These are phyloP conservation scores for Castanospermum australe DNA, from an alignment of 306 rosid genomes.

Conservation along the genomic window DNA sequence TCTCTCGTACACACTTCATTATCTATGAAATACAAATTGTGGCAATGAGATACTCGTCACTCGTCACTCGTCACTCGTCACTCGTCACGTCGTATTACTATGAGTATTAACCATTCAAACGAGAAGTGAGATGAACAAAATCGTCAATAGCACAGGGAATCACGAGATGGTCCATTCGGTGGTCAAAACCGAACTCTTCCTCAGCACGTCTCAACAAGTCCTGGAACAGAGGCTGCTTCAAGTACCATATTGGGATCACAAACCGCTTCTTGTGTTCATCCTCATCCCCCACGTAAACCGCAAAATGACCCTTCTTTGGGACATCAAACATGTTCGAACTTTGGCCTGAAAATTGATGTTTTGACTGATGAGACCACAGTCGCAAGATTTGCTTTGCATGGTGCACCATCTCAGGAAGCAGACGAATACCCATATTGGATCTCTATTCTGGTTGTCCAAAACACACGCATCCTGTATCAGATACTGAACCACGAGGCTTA, in stretches of 20 bases:
- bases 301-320: constrained; percentile 51
- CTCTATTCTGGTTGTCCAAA: neutral
- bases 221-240: constrained; percentile 48
- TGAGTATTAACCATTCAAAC: neutral
- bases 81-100: no score
- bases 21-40: neutral
- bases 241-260: constrained; percentile 47
- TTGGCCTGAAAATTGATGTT: neutral
- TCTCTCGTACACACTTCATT: neutral
- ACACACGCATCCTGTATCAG: neutral
- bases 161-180: constrained; percentile 31
- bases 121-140: constrained; percentile 40
- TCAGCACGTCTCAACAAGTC: constrained; percentile 39
- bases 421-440: constrained; percentile 31
- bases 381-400: constrained; percentile 32
- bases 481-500: neutral
- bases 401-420: constrained; percentile 27
- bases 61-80: neutral
- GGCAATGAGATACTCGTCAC: neutral
- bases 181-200: constrained; percentile 47
- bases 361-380: constrained; percentile 23
- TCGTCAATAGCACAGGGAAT: constrained; percentile 46
- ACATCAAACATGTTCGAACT: neutral
- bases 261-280: constrained; percentile 28
- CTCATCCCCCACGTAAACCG: constrained; percentile 42